A percentile compares a stretch with the other conserved stretches of the same genome.
Conservation (phyloP, 225 moss, liverwort and hornwort species). For the Neckera pumila region DNA sequence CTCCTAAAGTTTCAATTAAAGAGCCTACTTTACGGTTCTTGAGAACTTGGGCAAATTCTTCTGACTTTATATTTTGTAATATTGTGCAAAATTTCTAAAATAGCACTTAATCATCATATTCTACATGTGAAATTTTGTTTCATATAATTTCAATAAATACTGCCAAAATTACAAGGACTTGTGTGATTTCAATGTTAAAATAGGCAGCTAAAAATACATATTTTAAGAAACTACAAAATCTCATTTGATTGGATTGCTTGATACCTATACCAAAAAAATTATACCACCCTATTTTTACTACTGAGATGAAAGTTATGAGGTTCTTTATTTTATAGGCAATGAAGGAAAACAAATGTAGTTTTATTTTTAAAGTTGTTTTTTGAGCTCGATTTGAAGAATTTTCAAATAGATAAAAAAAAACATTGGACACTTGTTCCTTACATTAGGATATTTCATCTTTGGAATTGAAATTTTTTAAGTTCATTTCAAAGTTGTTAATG, state of each 20-base stretch:
- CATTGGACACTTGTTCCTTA: background rate
- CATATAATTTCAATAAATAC: background rate
- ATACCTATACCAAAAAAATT: background rate
- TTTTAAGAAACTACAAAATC: background rate
- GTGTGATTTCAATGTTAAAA: too few relatives aligned
- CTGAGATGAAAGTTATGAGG: background rate
- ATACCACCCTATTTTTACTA: background rate
- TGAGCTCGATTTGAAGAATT: background rate
- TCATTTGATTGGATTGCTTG: background rate
- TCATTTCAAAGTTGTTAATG: background rate
- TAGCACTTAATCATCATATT: background rate
- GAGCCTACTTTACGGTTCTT: background rate
- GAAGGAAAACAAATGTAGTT: rapidly evolving
- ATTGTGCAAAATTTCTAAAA: background rate
- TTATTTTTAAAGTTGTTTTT: background rate
- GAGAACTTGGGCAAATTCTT: background rate
- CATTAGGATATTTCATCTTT: background rate
- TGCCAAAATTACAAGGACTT: too few relatives aligned
- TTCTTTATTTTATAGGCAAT: background rate
- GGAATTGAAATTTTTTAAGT: background rate
- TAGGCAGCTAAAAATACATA: background rate
- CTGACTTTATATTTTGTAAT: background rate
- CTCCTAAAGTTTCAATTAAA: background rate
- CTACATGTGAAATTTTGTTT: background rate
- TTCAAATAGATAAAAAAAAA: background rate